Evolutionary conservation across 2,329 filamentous ascomycete genomes (phyloP).

Genomic region (Sporothrix pallida): DNA sequence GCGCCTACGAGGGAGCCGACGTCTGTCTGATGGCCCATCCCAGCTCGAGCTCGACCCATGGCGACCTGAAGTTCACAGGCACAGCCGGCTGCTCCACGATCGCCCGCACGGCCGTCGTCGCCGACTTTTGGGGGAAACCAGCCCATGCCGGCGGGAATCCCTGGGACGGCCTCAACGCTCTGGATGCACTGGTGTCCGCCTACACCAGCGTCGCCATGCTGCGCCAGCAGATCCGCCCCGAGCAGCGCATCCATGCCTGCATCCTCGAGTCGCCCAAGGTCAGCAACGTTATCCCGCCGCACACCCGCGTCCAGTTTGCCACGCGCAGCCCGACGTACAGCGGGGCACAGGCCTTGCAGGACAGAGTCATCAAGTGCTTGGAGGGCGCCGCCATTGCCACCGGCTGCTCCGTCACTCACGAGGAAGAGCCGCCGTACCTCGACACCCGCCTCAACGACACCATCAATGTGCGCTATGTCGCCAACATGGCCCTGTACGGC

Average conservation of each 20-base stretch:
- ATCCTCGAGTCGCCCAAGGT: neutral
- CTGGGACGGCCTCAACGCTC: neutral
- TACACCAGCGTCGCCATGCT: neutral
- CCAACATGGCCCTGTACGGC: neutral
- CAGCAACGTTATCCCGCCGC: neutral
- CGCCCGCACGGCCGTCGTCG: neutral
- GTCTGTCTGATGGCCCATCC: neutral
- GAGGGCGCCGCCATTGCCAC: neutral
- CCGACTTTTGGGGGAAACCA: neutral
- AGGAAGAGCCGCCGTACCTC: neutral
- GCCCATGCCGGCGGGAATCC: neutral
- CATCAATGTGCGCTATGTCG: neutral
- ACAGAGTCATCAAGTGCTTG: neutral
- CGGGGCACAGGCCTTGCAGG: neutral
- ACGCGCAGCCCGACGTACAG: conserved; percentile 3
- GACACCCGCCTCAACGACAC: neutral
- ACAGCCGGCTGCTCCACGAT: neutral
- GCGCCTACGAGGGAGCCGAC: neutral
- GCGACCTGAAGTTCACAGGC: neutral
- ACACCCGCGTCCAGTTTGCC: conserved; percentile 17
- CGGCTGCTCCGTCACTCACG: neutral
- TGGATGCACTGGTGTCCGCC: neutral
- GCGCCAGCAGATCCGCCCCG: neutral
- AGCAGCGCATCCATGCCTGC: neutral
- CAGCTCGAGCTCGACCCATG: neutral